Evolutionary conservation across 345 rosid genomes (phyloP), one percentile per base, ranked within the genome.

Genomic region (Hirschfeldia incana): DNA sequence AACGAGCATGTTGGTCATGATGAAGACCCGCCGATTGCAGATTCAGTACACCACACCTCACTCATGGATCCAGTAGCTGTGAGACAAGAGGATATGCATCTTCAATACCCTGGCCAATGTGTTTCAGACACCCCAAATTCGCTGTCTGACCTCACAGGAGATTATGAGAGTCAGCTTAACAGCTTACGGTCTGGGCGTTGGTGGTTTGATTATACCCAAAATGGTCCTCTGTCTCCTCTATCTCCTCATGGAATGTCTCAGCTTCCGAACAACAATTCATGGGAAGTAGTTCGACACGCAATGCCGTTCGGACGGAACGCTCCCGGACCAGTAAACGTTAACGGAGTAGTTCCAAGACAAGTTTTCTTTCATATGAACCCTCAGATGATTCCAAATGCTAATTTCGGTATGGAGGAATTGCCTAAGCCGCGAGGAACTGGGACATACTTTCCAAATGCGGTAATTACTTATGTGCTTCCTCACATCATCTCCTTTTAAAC

Each of bases 361-460:
- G 70, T 80, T 44, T 85, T 83, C 81, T 86, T 83, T 66, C 88
- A 85, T 26, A 62, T 90, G 75, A 86, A 77, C 33, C 74, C 88
- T 72, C 88, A 81, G 37, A 58, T 89, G 60, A 60, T 89, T 65
- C 85, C 85, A 70, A 86, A 82, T 70, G 70, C 82, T 71, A 83
- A 80, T 65, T 93, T 87, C 83, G 88, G 84, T 27, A 81, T 88
- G 17, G 95, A 94, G 73, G 98, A 91, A 69, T 51, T 83, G 83
- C 82, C 89, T 57, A 94, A 89, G 85, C 91, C 89, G 49, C 84
- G 98, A 30, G 98, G 98, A 81, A 94, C 94, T 8, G 98, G 98
- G 77, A 94, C 97, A 28, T 94, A 91, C 85, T 87, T 94, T 49
- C 92, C 92, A 17, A 88, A 85, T 77, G 76, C 81, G 90, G 94